Base-by-base conservation (phyloP, 164 flowering plant genomes). In the Macadamia tetraphylla region DNA sequence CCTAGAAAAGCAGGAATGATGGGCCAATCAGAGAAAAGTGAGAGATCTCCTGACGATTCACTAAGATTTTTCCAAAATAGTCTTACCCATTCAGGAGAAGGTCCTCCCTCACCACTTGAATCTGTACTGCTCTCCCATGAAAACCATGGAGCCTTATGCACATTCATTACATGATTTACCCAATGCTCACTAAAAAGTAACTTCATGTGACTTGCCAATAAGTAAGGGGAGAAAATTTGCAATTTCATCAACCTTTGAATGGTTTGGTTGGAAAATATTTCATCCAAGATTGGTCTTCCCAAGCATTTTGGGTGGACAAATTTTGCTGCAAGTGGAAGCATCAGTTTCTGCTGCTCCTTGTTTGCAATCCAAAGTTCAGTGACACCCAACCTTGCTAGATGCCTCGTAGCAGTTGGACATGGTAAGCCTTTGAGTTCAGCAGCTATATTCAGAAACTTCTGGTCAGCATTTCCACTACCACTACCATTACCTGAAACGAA, bases 1-100 rank as follows among this genome's bases (percentile, higher is more conserved):
- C 95, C 96, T 73, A 92, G 86, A 82, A 90, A 90, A 62, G 95
- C 90, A 73, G 99, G 99, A 73, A 94, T 83, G 10, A 94, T 80
- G 17, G 99, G 99, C 99, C 99, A 94, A 66, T 92, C 92, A 76
- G 92, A 82, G 70, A 94, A 90, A 32, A 90, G 84, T 42, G 85
- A 75, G 58, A 87, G 78, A 60, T 92, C 86, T 67, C 81, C 86
- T 17, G 78, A 62, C 56, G 87, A 86, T 57, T 82, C 82, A 73
- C 74, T 69, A 66, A 87, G 82, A 72, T 53, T 78, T 80, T 79
- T 88, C 99, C 99, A 94, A 65, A 94, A 94, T 32, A 90, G 86
- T 67, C 78, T 77, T 79, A 94, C 83, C 99, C 99, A 94, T 70
- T 94, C 94, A 66, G 92, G 84, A 68, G 95, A 87, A 58, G 99